Conservation (phyloP, 345 rosid genomes). For the Brassica cretica region DNA sequence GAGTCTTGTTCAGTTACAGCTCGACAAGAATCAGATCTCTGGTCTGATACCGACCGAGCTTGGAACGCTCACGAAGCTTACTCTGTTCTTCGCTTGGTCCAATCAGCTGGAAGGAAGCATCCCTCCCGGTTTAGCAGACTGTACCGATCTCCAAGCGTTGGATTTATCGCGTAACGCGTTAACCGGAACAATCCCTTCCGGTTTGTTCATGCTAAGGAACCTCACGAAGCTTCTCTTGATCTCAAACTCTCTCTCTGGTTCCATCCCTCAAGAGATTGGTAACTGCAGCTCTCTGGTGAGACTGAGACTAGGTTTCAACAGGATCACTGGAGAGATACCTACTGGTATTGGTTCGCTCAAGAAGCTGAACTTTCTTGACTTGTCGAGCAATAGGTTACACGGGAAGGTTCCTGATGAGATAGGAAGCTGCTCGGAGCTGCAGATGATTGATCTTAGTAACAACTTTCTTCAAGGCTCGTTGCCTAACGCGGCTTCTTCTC, state of each 20-base stretch:
- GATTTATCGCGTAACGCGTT: constrained; percentile 83
- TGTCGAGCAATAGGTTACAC: constrained; percentile 67
- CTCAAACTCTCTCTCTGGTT: constrained; percentile 72
- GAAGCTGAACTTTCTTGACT: constrained; percentile 71
- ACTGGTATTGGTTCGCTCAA: constrained; percentile 63
- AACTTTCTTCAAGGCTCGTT: constrained; percentile 69
- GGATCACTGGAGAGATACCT: constrained; percentile 67
- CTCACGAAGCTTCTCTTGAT: constrained; percentile 78
- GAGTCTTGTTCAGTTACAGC: constrained; percentile 73
- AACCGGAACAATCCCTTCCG: constrained; percentile 75
- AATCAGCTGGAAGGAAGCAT: constrained; percentile 95
- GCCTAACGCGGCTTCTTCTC: constrained; percentile 58
- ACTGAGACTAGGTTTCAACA: constrained; percentile 73
- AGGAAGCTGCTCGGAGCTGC: constrained; percentile 66
- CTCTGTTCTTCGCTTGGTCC: constrained; percentile 82
- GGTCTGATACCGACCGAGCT: constrained; percentile 83
- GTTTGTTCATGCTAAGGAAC: constrained; percentile 70
- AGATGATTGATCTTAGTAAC: constrained; percentile 82
- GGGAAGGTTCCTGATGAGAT: constrained; percentile 74
- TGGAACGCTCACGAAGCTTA: constrained; percentile 61
- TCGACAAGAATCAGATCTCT: constrained; percentile 78
- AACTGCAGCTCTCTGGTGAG: constrained; percentile 71
- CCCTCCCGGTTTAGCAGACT: constrained; percentile 65
- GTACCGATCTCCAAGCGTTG: constrained; percentile 64
- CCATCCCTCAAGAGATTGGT: constrained; percentile 69